Conservation (phyloP, 164 flowering plant species). For the Santalum album region DNA sequence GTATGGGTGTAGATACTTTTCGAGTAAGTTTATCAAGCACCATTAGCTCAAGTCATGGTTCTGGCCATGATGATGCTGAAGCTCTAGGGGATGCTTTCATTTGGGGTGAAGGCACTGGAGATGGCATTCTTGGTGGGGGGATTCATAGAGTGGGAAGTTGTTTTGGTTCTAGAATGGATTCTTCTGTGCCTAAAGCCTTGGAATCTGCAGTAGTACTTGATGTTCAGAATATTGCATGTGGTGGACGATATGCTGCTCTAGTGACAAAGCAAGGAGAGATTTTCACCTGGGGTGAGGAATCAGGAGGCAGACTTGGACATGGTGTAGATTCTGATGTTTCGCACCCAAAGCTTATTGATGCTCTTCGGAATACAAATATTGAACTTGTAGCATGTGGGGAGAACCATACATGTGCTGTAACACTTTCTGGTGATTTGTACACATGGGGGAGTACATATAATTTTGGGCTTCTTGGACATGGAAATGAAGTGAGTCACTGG, state of each 20-base stretch:
- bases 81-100: constrained; percentile 7
- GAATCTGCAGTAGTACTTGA: constrained; percentile 8
- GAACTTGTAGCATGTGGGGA: constrained; percentile 7
- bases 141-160: background rate
- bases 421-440: constrained; percentile 6
- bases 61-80: constrained; percentile 7
- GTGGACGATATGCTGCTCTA: constrained; percentile 7
- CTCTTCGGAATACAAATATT: constrained; percentile 2
- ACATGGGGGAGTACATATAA: constrained; percentile 4
- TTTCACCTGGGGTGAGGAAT: constrained; percentile 5
- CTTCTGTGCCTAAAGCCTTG: constrained; percentile 1
- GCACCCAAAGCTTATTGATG: constrained; percentile 7
- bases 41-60: constrained; percentile 6
- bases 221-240: constrained; percentile 7
- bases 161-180: constrained; percentile 1
- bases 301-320: constrained; percentile 7
- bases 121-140: constrained; percentile 6
- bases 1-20: constrained; percentile 4
- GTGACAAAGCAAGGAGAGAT: constrained; percentile 7
- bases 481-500: constrained; percentile 4
- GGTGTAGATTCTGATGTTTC: constrained; percentile 6
- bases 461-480: constrained; percentile 6
- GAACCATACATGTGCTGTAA: constrained; percentile 4
- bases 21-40: constrained; percentile 6
- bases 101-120: constrained; percentile 7